Base-by-base conservation (phyloP, 2,329 filamentous ascomycete species). In the Colletotrichum phormii region DNA sequence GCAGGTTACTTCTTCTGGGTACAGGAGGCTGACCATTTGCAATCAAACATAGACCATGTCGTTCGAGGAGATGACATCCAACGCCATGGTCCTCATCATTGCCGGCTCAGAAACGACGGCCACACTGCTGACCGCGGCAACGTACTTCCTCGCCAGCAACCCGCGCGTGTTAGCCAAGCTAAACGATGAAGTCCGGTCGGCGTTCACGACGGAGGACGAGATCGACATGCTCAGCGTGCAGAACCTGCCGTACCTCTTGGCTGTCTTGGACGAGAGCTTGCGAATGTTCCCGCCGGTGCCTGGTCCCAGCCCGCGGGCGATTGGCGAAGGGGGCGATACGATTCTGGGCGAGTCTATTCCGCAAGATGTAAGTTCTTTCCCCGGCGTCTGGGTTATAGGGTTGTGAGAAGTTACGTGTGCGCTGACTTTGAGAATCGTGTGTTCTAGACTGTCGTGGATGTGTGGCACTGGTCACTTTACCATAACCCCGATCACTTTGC, bases 211-310 rank as follows among this genome's bases (percentile, higher is more conserved):
- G 0, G 78, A 81, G 29, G 77, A 80, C 0, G 80, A 85, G 8
- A 85, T 86, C 63, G 78, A 76, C 5, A 74, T 82, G 24, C 67
- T 75, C 1, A 77, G 77, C 6, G 76, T 81, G 3, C 72, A 77
- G 46, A 73, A 76, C 7, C 75, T 85, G 0, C 64, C 76, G 1
- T 86, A 85, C 60, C 77, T 86, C 58, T 74, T 79, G 12, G 85
- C 84, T 1, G 79, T 77, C 42, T 72, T 87, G 12, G 78, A 85
- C 1, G 86, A 87, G 77, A 78, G 76, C 3, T 75, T 88, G 58
- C 78, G 86, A 11, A 73, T 84, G 11, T 85, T 82, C 66, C 82
- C 84, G 13, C 76, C 76, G 2, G 75, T 74, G 2, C 64, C 75
- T n/a, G 42, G 42, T n/a, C 42, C 42, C 18, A 49, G 42, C 42